A percentile compares a stretch with the other conserved stretches of the same genome.
Evolutionary conservation across 2,329 filamentous ascomycete species (phyloP).

Genomic region (Chrysoporthe deuterocubensis): DNA sequence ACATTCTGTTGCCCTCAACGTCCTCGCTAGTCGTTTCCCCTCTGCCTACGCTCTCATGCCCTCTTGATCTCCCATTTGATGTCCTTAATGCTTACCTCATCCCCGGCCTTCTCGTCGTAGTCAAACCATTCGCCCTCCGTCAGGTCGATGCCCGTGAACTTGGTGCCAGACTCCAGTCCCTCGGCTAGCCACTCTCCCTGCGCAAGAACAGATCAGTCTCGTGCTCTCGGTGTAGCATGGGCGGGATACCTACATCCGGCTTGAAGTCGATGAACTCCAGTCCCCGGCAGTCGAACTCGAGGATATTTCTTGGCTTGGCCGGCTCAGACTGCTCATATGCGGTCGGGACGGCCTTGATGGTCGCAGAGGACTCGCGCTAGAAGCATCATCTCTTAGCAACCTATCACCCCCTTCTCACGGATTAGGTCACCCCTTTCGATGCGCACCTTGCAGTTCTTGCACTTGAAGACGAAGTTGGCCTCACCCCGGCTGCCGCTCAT

Average conservation of each 20-base stretch:
- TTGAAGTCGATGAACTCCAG: conserved; percentile 91
- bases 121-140: conserved; percentile 96
- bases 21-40: neutral
- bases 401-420: neutral
- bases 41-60: conserved; percentile 47
- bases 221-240: conserved; percentile 14
- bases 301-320: conserved; percentile 75
- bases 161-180: conserved; percentile 77
- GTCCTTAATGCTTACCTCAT: conserved; percentile 92
- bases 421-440: neutral
- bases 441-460: conserved; percentile 92
- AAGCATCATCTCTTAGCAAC: conserved; percentile 3
- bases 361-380: conserved; percentile 83
- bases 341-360: conserved; percentile 74
- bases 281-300: conserved; percentile 93
- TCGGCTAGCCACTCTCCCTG: conserved; percentile 90
- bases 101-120: conserved; percentile 90
- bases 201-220: conserved; percentile 12
- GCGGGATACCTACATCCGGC: conserved; percentile 67
- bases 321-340: conserved; percentile 74
- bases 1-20: neutral
- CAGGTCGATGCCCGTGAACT: conserved; percentile 82
- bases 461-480: conserved; percentile 99
- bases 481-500: conserved; percentile 92
- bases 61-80: conserved; percentile 84